These are phyloP conservation scores for Blastobotrys apis DNA, from an alignment of 1,139 yeast genomes.

Conservation along the genomic window DNA sequence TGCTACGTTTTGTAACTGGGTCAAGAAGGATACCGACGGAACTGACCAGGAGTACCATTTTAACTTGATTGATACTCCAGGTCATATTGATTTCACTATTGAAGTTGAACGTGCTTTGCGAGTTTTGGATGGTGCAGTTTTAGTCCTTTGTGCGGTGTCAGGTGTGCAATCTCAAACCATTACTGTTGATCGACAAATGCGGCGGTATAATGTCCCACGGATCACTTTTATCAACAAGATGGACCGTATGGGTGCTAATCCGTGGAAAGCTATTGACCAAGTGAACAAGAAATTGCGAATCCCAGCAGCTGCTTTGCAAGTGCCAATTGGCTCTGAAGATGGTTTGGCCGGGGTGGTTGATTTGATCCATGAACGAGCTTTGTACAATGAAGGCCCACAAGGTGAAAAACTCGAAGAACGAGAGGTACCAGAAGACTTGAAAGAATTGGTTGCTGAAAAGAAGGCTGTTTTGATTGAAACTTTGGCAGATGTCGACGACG, in stretches of 20 bases:
- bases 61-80: constrained; percentile 95
- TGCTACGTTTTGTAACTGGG: constrained; percentile 97
- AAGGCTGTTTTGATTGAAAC: constrained; percentile 83
- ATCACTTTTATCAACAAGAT: constrained; percentile 93
- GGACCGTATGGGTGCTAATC: constrained; percentile 99
- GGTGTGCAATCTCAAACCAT: constrained; percentile 99
- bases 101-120: constrained; percentile 97
- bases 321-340: constrained; percentile 92
- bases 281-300: constrained; percentile 79
- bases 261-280: constrained; percentile 92
- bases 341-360: constrained; percentile 85
- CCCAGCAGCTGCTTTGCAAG: constrained; percentile 97
- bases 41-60: constrained; percentile 64
- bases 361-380: constrained; percentile 78
- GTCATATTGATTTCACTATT: constrained; percentile 96
- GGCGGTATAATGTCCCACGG: constrained; percentile 95
- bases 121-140: constrained; percentile 95
- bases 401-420: constrained; percentile 69
- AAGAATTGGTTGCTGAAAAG: constrained; percentile 75
- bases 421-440: constrained; percentile 70
- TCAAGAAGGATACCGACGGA: constrained; percentile 43
- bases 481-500: constrained; percentile 96
- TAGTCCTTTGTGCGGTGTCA: constrained; percentile 96
- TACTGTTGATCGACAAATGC: constrained; percentile 98
- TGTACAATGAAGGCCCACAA: constrained; percentile 87